Evolutionary conservation across 192 early-diverging fungal genomes (phyloP).

Genomic region (Entomortierella chlamydospora): DNA sequence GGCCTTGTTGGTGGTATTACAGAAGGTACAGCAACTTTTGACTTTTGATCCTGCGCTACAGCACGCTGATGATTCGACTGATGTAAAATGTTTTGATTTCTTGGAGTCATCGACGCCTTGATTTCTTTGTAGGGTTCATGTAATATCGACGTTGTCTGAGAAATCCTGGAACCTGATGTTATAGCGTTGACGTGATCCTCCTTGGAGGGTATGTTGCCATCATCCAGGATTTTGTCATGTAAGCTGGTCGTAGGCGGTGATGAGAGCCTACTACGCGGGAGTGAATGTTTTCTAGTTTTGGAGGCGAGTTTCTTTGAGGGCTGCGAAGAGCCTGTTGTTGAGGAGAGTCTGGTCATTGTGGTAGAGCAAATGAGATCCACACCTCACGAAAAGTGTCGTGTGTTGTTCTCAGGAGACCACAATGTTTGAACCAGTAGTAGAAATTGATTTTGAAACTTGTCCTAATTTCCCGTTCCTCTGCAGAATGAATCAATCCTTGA

Average conservation of each 20-base stretch:
- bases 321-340: not conserved
- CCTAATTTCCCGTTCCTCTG: no score
- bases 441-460: no score
- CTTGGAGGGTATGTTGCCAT: not conserved
- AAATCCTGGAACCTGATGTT: not conserved
- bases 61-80: not conserved
- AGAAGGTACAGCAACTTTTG: not conserved
- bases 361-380: no score
- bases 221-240: not conserved
- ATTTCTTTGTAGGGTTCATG: not conserved
- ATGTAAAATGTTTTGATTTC: not conserved
- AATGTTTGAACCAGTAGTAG: no score
- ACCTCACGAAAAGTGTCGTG: no score
- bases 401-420: no score
- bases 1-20: not conserved
- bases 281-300: not conserved
- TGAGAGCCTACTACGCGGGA: not conserved
- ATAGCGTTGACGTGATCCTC: not conserved
- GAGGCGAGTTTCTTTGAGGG: not conserved
- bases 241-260: not conserved
- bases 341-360: not conserved
- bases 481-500: no score
- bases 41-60: not conserved
- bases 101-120: not conserved
- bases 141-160: not conserved